phyloP scores from a whole-genome alignment of 2,329 filamentous ascomycete genomes.

The Xylariaceae sp. region DNA sequence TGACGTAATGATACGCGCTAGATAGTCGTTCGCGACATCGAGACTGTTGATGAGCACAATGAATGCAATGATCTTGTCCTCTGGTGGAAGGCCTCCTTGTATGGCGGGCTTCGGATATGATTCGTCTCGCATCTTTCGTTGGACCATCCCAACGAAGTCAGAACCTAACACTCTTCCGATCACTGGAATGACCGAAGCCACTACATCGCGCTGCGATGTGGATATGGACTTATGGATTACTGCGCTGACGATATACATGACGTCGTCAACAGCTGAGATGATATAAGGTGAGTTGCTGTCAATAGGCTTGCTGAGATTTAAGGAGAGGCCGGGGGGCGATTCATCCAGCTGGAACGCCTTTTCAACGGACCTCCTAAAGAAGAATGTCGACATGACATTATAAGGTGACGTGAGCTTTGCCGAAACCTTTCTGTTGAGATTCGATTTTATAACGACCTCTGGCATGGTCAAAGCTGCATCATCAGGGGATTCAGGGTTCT shows the following conservation, averaged over 20 bases:
- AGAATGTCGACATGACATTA: constrained; percentile 92
- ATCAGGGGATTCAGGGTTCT: constrained; percentile 57
- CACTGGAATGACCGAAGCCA: constrained; percentile 76
- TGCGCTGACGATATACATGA: constrained; percentile 98
- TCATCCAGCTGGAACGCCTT: constrained; percentile 98
- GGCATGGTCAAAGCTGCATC: constrained; percentile 67
- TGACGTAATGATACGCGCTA: constrained; percentile 78
- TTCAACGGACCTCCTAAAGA: constrained; percentile 93
- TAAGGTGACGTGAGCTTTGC: constrained; percentile 78
- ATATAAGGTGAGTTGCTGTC: constrained; percentile 85
- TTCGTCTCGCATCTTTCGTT: constrained; percentile 96
- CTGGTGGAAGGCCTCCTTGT: constrained; percentile 80
- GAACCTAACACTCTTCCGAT: constrained; percentile 78
- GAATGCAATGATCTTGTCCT: constrained; percentile 86
- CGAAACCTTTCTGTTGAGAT: constrained; percentile 76
- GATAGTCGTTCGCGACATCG: constrained; percentile 88
- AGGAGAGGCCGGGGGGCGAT: constrained; percentile 74
- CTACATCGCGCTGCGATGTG: constrained; percentile 79
- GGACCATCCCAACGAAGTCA: constrained; percentile 96
- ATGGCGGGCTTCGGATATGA: constrained; percentile 81
- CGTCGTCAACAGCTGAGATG: constrained; percentile 93
- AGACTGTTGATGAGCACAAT: constrained; percentile 94
- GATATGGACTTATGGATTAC: constrained; percentile 84
- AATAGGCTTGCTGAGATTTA: constrained; percentile 73
- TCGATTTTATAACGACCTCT: constrained; percentile 75